A percentile compares a stretch with the other conserved stretches of the same genome.
These are phyloP conservation scores for Suillus occidentalis DNA, from an alignment of 768 basidiomycete genomes.

Conservation along the genomic window DNA sequence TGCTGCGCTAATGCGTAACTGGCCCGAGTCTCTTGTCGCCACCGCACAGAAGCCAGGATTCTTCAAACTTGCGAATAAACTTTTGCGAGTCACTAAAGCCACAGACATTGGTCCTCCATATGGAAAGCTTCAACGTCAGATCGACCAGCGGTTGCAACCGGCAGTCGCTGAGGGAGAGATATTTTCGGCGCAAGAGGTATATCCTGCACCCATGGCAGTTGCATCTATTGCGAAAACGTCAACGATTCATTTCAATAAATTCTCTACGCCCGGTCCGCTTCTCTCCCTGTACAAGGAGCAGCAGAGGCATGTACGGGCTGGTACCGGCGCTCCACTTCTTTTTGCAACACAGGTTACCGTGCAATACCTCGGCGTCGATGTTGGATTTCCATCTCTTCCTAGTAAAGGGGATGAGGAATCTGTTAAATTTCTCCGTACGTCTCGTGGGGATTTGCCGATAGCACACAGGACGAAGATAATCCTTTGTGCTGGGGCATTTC, in stretches of 20 bases:
- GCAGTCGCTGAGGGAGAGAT: not conserved
- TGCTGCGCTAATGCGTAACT: conserved; percentile 13
- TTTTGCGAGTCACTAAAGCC: not conserved
- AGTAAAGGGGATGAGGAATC: conserved; percentile 8
- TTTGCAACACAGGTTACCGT: conserved; percentile 16
- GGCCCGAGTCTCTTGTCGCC: conserved; percentile 12
- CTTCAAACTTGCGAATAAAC: not conserved
- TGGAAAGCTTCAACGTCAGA: not conserved
- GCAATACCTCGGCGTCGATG: conserved; percentile 16
- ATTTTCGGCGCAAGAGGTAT: not conserved
- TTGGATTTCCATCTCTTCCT: conserved; percentile 2
- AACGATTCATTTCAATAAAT: conserved; percentile 18
- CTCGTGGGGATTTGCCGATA: conserved; percentile 17
- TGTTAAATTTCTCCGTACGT: conserved; percentile 11
- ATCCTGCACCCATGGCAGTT: conserved; percentile 15
- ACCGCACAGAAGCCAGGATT: conserved; percentile 1
- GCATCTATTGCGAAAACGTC: conserved; percentile 13
- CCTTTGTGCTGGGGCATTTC: conserved; percentile 21
- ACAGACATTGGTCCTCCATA: not conserved
- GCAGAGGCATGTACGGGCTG: conserved; percentile 11
- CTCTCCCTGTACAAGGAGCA: conserved; percentile 16
- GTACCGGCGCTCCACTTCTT: conserved; percentile 16
- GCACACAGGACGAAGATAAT: conserved; percentile 19
- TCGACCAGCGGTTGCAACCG: not conserved
- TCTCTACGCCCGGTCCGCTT: conserved; percentile 19